Evolutionary conservation across 108 stramenopile genomes (phyloP), one percentile per base, ranked within the genome.

Genomic region (Conticribra weissflogii): DNA sequence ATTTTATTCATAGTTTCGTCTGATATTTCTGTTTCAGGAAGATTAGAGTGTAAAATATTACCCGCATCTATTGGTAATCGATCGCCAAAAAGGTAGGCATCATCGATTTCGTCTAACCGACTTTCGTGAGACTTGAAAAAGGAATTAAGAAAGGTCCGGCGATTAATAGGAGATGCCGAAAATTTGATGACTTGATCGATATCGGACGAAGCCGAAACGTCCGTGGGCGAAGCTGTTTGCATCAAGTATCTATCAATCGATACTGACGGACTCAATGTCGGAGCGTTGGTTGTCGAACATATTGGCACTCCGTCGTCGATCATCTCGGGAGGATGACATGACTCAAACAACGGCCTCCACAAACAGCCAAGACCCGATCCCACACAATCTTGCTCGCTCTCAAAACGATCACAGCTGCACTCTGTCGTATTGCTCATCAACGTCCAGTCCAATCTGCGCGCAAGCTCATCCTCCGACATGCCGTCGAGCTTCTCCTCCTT

Each of bases 401-500:
- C 69, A 45, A 78, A 78, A 31, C 56, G 51, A 41, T 64, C 62
- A 32, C 76, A 78, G 32, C 63, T 64, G 62, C 76, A 78, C 33
- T 78, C 76, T 1, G 76, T 75, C 17, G 53, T 53, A 19, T 75
- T 75, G 24, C 49, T 59, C 15, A 74, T n/a, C 28, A 66, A 34
- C n/a, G 64, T 67, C 56, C 51, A 54, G 24, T 63, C 71, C 48
- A 80, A 32, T 21, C 81, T 61, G 25, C 68, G 57, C 0, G 67
- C 66, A 18, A 72, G 23, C 32, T 74, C 69, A 28, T 81, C 81
- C 45, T 71, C 71, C 16, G 81, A 72, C 81, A 81, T 61, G 18
- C 75, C 74, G 66, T 81, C 81, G 1, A 76, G 58, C 45, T 63
- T 68, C 49, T 81, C 81, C 60, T 81, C 81, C 29, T 74, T 76